Conservation (phyloP, 2,329 filamentous ascomycete genomes). For the Aspergillus ruber region DNA sequence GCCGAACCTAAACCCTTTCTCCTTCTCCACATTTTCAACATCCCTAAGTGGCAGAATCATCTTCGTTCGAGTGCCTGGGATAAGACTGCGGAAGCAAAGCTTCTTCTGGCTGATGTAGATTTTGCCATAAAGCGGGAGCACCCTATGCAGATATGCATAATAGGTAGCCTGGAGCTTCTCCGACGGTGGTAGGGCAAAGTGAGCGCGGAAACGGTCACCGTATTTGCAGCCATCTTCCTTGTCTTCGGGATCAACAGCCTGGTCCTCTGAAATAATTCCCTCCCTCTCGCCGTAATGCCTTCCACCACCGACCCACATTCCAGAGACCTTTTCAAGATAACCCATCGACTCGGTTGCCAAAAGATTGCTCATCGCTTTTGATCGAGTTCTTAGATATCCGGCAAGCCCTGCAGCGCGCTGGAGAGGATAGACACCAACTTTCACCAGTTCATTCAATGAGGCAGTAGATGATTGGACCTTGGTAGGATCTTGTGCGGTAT, state of each 20-base stretch:
- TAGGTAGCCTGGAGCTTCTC: conserved; percentile 85
- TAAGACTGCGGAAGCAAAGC: conserved; percentile 87
- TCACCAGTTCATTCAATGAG: conserved; percentile 53
- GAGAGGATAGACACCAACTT: conserved; percentile 66
- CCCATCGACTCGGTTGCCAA: conserved; percentile 89
- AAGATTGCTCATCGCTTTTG: conserved; percentile 73
- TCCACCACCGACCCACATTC: conserved; percentile 89
- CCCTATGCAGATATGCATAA: conserved; percentile 84
- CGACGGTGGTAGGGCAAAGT: conserved; percentile 79
- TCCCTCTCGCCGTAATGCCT: conserved; percentile 79
- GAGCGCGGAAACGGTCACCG: conserved; percentile 68
- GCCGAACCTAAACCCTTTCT: conserved; percentile 87
- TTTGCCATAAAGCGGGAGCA: conserved; percentile 89
- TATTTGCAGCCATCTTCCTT: conserved; percentile 49
- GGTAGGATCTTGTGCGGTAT: conserved; percentile 13
- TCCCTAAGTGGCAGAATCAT: conserved; percentile 85
- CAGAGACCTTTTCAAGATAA: conserved; percentile 92
- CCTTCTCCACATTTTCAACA: conserved; percentile 87
- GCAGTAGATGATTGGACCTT: conserved; percentile 37
- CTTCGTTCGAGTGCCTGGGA: conserved; percentile 86
- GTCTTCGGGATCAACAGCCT: conserved; percentile 50
- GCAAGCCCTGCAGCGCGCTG: conserved; percentile 78
- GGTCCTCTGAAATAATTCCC: conserved; percentile 60
- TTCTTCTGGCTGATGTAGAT: conserved; percentile 84
- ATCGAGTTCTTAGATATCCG: conserved; percentile 71